A percentile compares a stretch with the other conserved stretches of the same genome.
Conservation (phyloP, 768 basidiomycete species). For the Russula foetens region DNA sequence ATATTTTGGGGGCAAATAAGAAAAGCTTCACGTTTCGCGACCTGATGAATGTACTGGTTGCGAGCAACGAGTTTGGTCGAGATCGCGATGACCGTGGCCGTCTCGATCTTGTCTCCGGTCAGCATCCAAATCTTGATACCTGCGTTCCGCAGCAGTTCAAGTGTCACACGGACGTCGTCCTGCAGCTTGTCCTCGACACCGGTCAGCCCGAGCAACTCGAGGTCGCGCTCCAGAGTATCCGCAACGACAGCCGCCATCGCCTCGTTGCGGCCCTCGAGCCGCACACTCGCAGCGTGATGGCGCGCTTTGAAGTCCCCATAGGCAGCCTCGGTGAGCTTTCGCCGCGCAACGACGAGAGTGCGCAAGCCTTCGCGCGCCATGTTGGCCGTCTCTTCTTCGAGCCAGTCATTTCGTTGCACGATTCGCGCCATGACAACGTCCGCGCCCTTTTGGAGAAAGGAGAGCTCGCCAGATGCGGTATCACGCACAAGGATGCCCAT, state of each 20-base stretch:
- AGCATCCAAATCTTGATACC: conserved; percentile 99
- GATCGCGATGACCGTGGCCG: conserved; percentile 95
- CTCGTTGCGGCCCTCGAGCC: conserved; percentile 71
- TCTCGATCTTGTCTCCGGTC: conserved; percentile 98
- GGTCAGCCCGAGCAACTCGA: conserved; percentile 89
- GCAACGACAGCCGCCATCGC: conserved; percentile 69
- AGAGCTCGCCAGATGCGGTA: conserved; percentile 61
- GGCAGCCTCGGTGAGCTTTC: conserved; percentile 56
- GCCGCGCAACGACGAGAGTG: conserved; percentile 88
- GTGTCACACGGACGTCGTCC: conserved; percentile 89
- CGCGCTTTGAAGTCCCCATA: conserved; percentile 66
- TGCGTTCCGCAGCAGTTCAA: conserved; percentile 89
- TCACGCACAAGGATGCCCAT: conserved; percentile 98
- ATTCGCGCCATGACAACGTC: conserved; percentile 97
- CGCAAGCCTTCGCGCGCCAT: conserved; percentile 96
- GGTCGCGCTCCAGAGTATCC: conserved; percentile 74
- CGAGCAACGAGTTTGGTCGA: conserved; percentile 93
- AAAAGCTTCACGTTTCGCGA: conserved; percentile 67
- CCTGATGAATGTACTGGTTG: conserved; percentile 96
- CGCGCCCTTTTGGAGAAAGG: conserved; percentile 93
- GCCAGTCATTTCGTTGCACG: conserved; percentile 96
- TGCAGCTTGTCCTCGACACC: conserved; percentile 99
- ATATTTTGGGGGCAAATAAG: neutral
- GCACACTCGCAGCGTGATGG: conserved; percentile 73
- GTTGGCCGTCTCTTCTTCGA: conserved; percentile 97